Conservation (phyloP, 2,329 filamentous ascomycete species). For the Nemania diffusa region DNA sequence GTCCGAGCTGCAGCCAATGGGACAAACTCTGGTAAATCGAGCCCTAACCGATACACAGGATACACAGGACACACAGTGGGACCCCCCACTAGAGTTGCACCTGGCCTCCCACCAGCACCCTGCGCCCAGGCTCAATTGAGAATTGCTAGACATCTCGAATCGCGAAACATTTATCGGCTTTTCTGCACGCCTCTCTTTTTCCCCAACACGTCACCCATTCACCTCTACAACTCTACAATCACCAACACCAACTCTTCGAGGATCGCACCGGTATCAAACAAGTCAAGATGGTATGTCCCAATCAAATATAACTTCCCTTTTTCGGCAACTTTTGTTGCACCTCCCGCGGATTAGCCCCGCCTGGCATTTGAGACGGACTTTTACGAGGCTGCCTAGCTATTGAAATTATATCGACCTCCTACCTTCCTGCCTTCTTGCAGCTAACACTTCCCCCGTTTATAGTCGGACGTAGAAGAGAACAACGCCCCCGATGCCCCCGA, state of each 20-base stretch:
- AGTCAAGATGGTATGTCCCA: constrained; percentile 69
- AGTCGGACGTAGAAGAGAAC: constrained; percentile 99
- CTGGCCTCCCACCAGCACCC: constrained; percentile 22
- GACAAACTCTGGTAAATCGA: constrained; percentile 45
- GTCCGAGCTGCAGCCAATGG: constrained; percentile 39
- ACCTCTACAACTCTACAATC: constrained; percentile 41
- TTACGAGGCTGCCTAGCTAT: not conserved
- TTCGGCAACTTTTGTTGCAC: not conserved
- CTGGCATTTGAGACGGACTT: constrained; percentile 7
- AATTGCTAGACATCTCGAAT: constrained; percentile 30
- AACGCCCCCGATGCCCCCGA: constrained; percentile 82
- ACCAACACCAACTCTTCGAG: constrained; percentile 66
- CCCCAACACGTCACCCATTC: constrained; percentile 34
- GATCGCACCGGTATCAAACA: constrained; percentile 70
- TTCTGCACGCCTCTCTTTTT: constrained; percentile 34
- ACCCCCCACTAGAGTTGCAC: constrained; percentile 29
- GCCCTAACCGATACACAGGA: constrained; percentile 47
- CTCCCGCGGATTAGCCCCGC: constrained; percentile 21
- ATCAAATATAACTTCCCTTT: not conserved
- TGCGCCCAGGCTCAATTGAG: constrained; percentile 42
- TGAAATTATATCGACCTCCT: constrained; percentile 27
- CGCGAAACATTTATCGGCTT: constrained; percentile 40
- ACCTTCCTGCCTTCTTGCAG: constrained; percentile 39
- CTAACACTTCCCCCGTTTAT: constrained; percentile 40
- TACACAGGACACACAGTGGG: constrained; percentile 42